phyloP scores from a whole-genome alignment of 805 yeast genomes.

The Teunomyces cretensis region DNA sequence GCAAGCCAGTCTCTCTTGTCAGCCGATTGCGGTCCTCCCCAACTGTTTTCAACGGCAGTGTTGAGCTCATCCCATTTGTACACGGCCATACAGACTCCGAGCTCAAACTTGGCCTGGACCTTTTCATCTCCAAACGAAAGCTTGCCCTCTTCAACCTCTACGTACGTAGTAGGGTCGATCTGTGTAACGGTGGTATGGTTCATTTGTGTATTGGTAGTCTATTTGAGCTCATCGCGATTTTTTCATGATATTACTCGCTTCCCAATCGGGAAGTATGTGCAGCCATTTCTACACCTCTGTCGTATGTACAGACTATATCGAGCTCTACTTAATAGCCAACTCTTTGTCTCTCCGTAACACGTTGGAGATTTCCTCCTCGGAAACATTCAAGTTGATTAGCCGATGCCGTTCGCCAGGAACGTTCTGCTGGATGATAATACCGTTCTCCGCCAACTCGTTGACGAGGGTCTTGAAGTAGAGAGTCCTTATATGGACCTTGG shows the following conservation, averaged over 20 bases:
- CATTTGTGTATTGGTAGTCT: too few species aligned
- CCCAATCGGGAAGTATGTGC: too few species aligned
- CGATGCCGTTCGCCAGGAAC: conserved; percentile 67
- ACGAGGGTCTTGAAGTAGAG: conserved; percentile 60
- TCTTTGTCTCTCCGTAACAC: conserved; percentile 44
- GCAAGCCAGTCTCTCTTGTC: conserved; percentile 96
- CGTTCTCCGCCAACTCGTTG: conserved; percentile 74
- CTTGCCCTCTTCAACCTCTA: conserved; percentile 49
- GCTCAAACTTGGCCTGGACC: conserved; percentile 83
- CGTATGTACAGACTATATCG: too few species aligned
- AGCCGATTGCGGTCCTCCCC: conserved; percentile 94
- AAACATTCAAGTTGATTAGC: conserved; percentile 61
- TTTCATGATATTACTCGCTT: too few species aligned
- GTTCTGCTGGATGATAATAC: conserved; percentile 68
- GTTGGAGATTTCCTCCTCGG: conserved; percentile 65
- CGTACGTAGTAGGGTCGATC: conserved; percentile 50
- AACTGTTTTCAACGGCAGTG: conserved; percentile 84
- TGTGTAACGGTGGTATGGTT: neutral
- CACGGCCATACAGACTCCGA: conserved; percentile 91
- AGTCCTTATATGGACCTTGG: conserved; percentile 43
- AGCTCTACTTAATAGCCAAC: conserved; percentile 1
- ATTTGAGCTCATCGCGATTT: neutral
- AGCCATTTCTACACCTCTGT: too few species aligned
- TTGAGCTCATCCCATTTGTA: conserved; percentile 85
- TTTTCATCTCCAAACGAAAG: conserved; percentile 51